phyloP scores from a whole-genome alignment of 2,329 filamentous ascomycete species.

The Aspergillus hortae region DNA sequence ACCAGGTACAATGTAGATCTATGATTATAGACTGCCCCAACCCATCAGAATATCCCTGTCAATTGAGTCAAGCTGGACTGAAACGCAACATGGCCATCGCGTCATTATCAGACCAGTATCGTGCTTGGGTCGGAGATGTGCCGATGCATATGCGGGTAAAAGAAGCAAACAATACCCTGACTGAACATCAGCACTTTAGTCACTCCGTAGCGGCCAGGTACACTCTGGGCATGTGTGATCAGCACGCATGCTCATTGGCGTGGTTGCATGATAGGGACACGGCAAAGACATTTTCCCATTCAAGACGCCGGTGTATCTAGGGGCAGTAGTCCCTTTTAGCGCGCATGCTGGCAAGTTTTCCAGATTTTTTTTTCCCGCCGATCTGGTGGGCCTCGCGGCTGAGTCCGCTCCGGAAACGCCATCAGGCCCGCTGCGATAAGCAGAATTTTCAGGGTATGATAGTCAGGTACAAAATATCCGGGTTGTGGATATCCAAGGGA shows the following conservation, averaged over 20 bases:
- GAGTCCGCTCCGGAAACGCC: constrained; percentile 4
- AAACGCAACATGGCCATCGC: neutral
- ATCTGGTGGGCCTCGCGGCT: constrained; percentile 5
- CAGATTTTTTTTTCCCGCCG: neutral
- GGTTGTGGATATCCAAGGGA: neutral
- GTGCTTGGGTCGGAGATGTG: neutral
- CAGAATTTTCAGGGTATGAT: neutral
- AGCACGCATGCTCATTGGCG: constrained; percentile 3
- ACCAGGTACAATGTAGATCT: no score
- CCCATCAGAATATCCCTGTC: no score
- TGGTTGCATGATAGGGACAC: neutral
- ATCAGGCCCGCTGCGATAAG: constrained; percentile 1
- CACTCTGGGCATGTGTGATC: constrained; percentile 1
- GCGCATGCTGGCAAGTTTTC: neutral
- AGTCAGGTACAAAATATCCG: neutral
- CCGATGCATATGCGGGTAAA: neutral
- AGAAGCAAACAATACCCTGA: neutral
- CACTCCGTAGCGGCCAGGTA: neutral
- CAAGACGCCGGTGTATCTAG: constrained; percentile 6
- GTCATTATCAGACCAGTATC: neutral
- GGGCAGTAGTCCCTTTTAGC: neutral
- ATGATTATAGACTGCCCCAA: no score
- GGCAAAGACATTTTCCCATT: constrained; percentile 8
- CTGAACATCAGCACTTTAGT: no score
- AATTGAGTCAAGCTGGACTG: no score